These are phyloP conservation scores for Pluteus cervinus DNA, from an alignment of 768 basidiomycete genomes.

Conservation along the genomic window DNA sequence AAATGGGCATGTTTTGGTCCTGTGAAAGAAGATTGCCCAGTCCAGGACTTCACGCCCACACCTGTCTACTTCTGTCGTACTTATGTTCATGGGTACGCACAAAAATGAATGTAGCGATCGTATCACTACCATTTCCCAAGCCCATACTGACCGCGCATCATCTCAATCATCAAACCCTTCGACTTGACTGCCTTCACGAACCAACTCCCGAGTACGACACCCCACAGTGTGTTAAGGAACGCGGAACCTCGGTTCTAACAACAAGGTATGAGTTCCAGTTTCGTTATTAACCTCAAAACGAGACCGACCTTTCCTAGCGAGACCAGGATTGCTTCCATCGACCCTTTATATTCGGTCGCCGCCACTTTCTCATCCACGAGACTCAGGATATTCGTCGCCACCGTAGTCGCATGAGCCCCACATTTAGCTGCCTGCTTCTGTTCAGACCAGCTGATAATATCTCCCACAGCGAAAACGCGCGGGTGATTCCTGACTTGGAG, in stretches of 20 bases:
- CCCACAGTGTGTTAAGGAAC: constrained; percentile 37
- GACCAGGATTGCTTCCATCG: constrained; percentile 46
- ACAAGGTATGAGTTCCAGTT: no score
- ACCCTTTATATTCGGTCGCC: constrained; percentile 38
- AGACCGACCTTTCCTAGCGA: constrained; percentile 60
- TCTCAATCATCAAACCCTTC: constrained; percentile 13
- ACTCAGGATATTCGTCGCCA: constrained; percentile 43
- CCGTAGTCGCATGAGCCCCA: constrained; percentile 34
- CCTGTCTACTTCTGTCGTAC: no score
- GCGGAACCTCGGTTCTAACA: constrained; percentile 32
- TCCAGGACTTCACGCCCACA: no score
- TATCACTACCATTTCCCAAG: no score
- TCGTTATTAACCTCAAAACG: no score
- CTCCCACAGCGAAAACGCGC: constrained; percentile 60
- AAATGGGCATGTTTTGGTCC: no score
- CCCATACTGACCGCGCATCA: no score
- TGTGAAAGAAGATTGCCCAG: no score
- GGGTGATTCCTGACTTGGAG: constrained; percentile 47
- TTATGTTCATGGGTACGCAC: no score
- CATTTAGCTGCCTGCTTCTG: constrained; percentile 53
- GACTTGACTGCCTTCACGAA: constrained; percentile 25
- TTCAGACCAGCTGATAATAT: constrained; percentile 57
- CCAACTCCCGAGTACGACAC: constrained; percentile 39
- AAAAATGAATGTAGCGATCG: no score
- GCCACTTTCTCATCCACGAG: constrained; percentile 30